Conservation (phyloP, 331 rosid genomes). For the Acacia pycnantha region DNA sequence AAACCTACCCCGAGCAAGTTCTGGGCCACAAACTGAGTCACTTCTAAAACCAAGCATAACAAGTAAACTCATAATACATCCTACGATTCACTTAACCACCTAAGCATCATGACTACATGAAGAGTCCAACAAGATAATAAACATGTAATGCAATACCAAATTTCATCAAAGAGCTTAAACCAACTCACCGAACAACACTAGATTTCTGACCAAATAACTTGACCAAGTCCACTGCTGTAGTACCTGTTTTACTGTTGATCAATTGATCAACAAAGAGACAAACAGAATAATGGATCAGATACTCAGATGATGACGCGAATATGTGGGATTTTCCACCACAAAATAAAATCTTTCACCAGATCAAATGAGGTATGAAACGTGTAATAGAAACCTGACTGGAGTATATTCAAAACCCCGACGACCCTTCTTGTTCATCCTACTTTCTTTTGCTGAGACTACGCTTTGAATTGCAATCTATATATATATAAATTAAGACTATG, state of each 20-base stretch:
- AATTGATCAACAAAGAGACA: constrained; percentile 19
- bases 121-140: neutral
- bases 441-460: constrained; percentile 87
- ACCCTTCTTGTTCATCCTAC: constrained; percentile 88
- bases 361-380: neutral
- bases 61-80: constrained; percentile 3
- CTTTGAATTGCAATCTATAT: constrained; percentile 83
- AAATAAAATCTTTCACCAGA: constrained; percentile 7
- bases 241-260: constrained; percentile 67
- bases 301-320: neutral
- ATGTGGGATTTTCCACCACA: neutral
- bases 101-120: neutral
- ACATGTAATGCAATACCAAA: constrained; percentile 1
- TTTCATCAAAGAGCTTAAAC: neutral
- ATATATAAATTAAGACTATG: neutral
- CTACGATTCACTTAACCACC: constrained; percentile 1
- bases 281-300: constrained; percentile 13
- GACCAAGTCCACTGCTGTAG: constrained; percentile 79
- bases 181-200: constrained; percentile 78
- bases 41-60: neutral
- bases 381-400: constrained; percentile 57
- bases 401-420: constrained; percentile 70
- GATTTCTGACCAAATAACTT: constrained; percentile 87
- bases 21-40: neutral
- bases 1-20: neutral